Percentiles rank a stretch among this genome's conserved stretches.
phyloP scores from a whole-genome alignment of 805 yeast genomes.

The Blastobotrys peoriensis region DNA sequence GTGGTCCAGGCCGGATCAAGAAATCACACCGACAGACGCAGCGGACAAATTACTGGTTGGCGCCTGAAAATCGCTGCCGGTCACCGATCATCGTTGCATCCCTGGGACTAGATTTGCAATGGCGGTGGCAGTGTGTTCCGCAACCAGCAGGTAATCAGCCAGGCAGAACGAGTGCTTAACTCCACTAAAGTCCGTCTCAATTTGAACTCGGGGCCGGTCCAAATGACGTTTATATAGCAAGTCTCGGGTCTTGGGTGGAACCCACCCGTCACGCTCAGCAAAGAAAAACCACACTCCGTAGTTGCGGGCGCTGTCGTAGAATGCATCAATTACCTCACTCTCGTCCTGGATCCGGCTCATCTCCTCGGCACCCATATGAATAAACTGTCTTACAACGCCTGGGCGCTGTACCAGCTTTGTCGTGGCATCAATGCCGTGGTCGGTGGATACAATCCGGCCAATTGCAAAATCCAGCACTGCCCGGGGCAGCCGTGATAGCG shows the following conservation, averaged over 20 bases:
- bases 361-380: conserved; percentile 55
- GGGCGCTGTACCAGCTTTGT: conserved; percentile 37
- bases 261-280: conserved; percentile 64
- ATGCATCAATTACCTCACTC: conserved; percentile 30
- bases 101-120: too few species aligned
- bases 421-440: conserved; percentile 38
- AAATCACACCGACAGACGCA: too few species aligned
- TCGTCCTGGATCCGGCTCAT: conserved; percentile 47
- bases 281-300: conserved; percentile 49
- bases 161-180: not conserved
- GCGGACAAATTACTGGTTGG: too few species aligned
- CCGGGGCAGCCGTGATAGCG: conserved; percentile 19
- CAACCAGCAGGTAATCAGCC: not conserved
- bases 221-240: conserved; percentile 29
- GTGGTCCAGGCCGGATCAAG: too few species aligned
- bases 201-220: not conserved
- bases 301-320: conserved; percentile 43
- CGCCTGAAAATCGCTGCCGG: too few species aligned
- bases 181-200: not conserved
- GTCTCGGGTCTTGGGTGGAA: conserved; percentile 45
- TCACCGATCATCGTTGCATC: too few species aligned
- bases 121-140: not conserved
- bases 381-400: conserved; percentile 46
- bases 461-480: conserved; percentile 26
- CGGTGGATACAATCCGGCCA: conserved; percentile 15